Evolutionary conservation across 2,329 filamentous ascomycete species (phyloP), one percentile per base, ranked within the genome.

Genomic region (Cercospora sojina): DNA sequence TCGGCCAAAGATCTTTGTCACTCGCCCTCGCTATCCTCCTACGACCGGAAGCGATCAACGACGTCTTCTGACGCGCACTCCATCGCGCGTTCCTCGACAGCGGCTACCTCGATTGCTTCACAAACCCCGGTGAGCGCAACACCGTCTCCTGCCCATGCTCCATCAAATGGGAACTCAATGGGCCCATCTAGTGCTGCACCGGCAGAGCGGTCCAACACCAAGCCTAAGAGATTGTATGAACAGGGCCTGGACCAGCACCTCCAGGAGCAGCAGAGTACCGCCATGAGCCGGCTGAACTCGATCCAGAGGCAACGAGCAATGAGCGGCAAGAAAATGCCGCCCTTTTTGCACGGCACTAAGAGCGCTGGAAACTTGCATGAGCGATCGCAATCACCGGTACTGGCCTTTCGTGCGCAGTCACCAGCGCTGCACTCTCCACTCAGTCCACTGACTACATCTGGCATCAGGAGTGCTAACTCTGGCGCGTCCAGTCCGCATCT

Each of bases 51-150:
- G 70, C 85, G 93, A 27, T 92, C 93, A 70, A 97, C 93, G 0
- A 82, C 82, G n/a, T 95, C 91, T 1, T 97, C 94, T 0, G 96
- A 92, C 0, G 85, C 83, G 5, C 90, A 88, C 5, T 88, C 87
- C 0, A 85, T 88, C 43, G 86, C 87, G 27, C 88, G 91, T 29
- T 89, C 87, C 64, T 97, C 94, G 0, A 97, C 93, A 1, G 91
- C 93, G 6, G 93, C 92, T 3, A 97, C 93, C 0, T 97, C 94
- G 0, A 83, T 96, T 59, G 87, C 89, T n/a, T 96, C 93, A 0
- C 91, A 94, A 69, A 77, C 78, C 4, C 75, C 77, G 12, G 76
- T 73, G 47, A 78, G 79, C 8, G 71, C 79, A 56, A 67, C 77
- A 25, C 74, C 74, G 16, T 76, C 76, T 53, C 80, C 20, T 74